phyloP scores from a whole-genome alignment of 2,329 filamentous ascomycete species.

The Hypoxylon sp. region DNA sequence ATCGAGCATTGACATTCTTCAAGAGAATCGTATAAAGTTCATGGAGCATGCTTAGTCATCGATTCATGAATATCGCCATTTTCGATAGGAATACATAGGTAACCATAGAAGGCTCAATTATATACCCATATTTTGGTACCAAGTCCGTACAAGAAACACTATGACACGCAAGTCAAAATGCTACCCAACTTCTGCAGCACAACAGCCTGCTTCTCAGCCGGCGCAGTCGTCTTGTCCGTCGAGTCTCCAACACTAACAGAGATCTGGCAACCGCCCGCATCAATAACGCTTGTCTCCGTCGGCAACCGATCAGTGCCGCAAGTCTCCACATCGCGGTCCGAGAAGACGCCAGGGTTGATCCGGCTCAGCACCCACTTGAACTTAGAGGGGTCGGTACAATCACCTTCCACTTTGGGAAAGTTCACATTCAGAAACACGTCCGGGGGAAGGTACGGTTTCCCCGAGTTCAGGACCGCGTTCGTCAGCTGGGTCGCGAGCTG shows the following conservation, averaged over 20 bases:
- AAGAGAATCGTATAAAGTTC: background rate
- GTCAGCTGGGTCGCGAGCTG: constrained; percentile 73
- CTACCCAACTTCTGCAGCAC: constrained; percentile 66
- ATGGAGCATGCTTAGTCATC: background rate
- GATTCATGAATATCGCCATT: background rate
- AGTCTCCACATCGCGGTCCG: constrained; percentile 67
- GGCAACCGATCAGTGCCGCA: constrained; percentile 71
- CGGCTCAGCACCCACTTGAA: constrained; percentile 76
- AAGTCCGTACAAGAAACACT: background rate
- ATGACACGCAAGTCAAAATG: constrained; percentile 62
- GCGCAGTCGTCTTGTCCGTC: constrained; percentile 71
- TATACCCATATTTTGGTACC: constrained; percentile 20
- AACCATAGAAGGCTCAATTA: constrained; percentile 1
- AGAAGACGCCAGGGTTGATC: constrained; percentile 70
- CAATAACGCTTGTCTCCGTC: constrained; percentile 68
- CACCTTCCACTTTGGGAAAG: constrained; percentile 68
- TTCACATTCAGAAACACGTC: constrained; percentile 78
- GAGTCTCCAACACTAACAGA: constrained; percentile 75
- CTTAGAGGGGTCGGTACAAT: constrained; percentile 66
- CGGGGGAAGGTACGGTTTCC: constrained; percentile 73
- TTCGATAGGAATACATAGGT: background rate
- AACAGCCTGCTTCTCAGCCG: constrained; percentile 64
- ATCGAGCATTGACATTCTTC: background rate
- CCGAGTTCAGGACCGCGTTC: constrained; percentile 66
- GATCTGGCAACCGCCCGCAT: constrained; percentile 69